Percentiles rank a stretch among this genome's conserved stretches.
phyloP scores from a whole-genome alignment of 176 grass and related monocot species.

The Oryza meyeriana region DNA sequence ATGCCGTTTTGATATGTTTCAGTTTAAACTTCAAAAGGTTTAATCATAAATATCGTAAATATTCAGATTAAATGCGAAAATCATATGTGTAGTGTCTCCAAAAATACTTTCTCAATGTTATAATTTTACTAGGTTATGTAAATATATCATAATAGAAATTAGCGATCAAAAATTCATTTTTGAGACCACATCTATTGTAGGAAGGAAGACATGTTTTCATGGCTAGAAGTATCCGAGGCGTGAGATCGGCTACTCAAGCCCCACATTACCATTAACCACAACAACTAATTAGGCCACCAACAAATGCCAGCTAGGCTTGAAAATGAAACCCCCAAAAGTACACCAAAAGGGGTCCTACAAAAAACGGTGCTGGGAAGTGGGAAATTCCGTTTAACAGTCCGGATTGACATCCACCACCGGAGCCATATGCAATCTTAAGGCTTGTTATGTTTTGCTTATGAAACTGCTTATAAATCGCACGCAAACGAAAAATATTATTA shows the following conservation, averaged over 20 bases:
- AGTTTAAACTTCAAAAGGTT: not conserved
- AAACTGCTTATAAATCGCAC: too few species aligned
- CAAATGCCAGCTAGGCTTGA: not conserved
- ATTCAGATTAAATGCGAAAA: not conserved
- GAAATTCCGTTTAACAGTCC: not conserved
- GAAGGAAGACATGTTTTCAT: not conserved
- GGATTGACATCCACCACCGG: not conserved
- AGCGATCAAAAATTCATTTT: not conserved
- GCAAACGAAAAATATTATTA: too few species aligned
- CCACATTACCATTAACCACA: not conserved
- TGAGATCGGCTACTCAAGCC: not conserved
- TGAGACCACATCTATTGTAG: not conserved
- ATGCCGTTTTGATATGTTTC: not conserved
- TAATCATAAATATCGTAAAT: not conserved
- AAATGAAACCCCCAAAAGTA: not conserved
- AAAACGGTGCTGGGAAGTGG: not conserved
- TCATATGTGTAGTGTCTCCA: not conserved
- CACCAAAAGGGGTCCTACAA: not conserved
- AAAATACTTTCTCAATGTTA: not conserved
- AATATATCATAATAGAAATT: not conserved
- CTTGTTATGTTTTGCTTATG: too few species aligned
- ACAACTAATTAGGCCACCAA: not conserved
- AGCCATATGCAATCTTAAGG: not conserved
- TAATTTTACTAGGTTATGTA: not conserved
- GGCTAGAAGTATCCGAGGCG: not conserved